These are phyloP conservation scores for Wickerhamomyces sp. DNA, from an alignment of 1,139 yeast species.

Conservation along the genomic window DNA sequence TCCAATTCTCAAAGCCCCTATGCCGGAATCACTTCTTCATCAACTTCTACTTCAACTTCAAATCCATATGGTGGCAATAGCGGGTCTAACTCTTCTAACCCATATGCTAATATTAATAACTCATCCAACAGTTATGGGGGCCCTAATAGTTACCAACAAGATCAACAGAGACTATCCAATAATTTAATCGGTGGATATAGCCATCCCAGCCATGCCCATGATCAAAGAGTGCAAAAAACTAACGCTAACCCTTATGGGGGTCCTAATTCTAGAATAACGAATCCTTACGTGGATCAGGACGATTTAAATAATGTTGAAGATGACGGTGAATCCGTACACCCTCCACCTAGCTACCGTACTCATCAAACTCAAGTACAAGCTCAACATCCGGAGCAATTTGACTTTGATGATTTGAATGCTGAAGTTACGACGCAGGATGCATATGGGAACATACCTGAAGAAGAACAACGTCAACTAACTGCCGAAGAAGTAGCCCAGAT, in stretches of 20 bases:
- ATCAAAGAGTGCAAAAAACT: background rate
- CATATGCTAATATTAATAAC: background rate
- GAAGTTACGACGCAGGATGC: conserved; percentile 10
- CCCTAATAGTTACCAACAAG: conserved; percentile 1
- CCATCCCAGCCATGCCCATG: background rate
- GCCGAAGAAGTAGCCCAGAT: conserved; percentile 40
- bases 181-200: background rate
- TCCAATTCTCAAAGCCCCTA: conserved; percentile 33
- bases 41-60: background rate
- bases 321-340: conserved; percentile 7
- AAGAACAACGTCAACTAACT: conserved; percentile 7
- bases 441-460: conserved; percentile 1
- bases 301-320: conserved; percentile 16
- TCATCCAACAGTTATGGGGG: background rate
- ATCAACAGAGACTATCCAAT: background rate
- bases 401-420: conserved; percentile 7
- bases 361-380: conserved; percentile 8
- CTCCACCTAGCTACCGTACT: conserved; percentile 4
- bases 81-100: background rate
- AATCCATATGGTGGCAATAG: conserved; percentile 13
- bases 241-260: conserved; percentile 9
- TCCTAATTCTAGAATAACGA: conserved; percentile 1
- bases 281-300: conserved; percentile 9
- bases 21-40: conserved; percentile 9
- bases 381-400: conserved; percentile 5